These are phyloP conservation scores for Geotrichum phurueaensis DNA, from an alignment of 1,139 yeast genomes.

Conservation along the genomic window DNA sequence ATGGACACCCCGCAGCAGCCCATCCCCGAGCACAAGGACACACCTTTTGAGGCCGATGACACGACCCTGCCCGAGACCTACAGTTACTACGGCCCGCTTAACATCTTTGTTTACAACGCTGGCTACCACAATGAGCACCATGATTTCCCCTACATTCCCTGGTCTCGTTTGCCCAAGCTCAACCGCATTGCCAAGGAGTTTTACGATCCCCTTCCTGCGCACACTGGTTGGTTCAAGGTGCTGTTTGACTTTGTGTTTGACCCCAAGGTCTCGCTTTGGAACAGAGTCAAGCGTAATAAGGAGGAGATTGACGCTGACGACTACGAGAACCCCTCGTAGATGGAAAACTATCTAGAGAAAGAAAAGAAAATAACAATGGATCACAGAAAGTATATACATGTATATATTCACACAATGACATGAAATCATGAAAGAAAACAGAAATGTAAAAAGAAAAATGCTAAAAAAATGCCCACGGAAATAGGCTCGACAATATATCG, in stretches of 20 bases:
- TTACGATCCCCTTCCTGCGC: constrained; percentile 74
- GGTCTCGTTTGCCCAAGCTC: constrained; percentile 71
- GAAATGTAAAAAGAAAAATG: neutral
- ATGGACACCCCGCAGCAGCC: constrained; percentile 35
- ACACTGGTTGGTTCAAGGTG: constrained; percentile 73
- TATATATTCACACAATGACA: neutral
- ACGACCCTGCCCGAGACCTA: constrained; percentile 66
- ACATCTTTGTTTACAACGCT: constrained; percentile 79
- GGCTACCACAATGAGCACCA: constrained; percentile 95
- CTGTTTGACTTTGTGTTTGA: constrained; percentile 65
- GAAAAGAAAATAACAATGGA: neutral
- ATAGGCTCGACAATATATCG: neutral
- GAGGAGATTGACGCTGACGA: constrained; percentile 20
- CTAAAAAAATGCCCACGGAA: neutral
- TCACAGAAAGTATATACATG: neutral
- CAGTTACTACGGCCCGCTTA: constrained; percentile 79
- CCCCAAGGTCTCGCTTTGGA: constrained; percentile 66
- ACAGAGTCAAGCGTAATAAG: constrained; percentile 61
- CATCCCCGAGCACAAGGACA: constrained; percentile 17
- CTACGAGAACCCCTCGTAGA: constrained; percentile 17
- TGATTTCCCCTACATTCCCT: constrained; percentile 88
- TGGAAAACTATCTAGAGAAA: neutral
- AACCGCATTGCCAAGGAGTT: constrained; percentile 69
- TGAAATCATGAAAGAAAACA: neutral
- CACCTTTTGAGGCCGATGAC: constrained; percentile 16